These are phyloP conservation scores for Lentinula aciculospora DNA, from an alignment of 768 basidiomycete species.

Conservation along the genomic window DNA sequence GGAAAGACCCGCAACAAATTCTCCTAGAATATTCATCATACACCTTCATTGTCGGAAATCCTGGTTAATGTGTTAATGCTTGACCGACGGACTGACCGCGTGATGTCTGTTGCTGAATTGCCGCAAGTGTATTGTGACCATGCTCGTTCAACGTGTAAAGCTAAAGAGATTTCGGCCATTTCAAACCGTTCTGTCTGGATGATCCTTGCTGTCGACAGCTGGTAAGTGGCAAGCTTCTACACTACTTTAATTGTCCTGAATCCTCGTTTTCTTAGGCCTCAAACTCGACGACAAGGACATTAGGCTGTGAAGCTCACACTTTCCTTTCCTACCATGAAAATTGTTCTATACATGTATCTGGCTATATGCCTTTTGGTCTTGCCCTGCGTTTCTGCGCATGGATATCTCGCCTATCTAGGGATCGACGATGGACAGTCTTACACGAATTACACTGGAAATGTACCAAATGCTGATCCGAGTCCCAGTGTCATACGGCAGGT, in stretches of 20 bases:
- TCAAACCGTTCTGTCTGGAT: not conserved
- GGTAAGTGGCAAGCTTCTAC: not conserved
- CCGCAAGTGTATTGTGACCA: not conserved
- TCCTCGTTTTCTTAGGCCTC: no score
- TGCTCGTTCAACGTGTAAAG: not conserved
- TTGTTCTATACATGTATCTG: not conserved
- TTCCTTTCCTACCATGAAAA: not conserved
- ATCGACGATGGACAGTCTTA: constrained; percentile 39
- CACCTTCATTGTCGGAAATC: no score
- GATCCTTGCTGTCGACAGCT: not conserved
- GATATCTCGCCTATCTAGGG: constrained; percentile 33
- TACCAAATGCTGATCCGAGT: constrained; percentile 30
- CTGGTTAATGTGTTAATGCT: no score
- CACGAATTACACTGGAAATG: constrained; percentile 25
- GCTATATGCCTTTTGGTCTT: constrained; percentile 15
- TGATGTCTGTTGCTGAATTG: not conserved
- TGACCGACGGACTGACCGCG: no score
- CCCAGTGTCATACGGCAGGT: constrained; percentile 42
- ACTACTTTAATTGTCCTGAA: no score
- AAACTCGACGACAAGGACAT: not conserved
- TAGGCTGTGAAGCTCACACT: not conserved
- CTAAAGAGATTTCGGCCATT: not conserved
- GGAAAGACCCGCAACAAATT: not conserved
- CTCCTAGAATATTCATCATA: no score
- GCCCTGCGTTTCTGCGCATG: constrained; percentile 31